phyloP scores from a whole-genome alignment of 2,329 filamentous ascomycete species.

The Cladosporium sp. region DNA sequence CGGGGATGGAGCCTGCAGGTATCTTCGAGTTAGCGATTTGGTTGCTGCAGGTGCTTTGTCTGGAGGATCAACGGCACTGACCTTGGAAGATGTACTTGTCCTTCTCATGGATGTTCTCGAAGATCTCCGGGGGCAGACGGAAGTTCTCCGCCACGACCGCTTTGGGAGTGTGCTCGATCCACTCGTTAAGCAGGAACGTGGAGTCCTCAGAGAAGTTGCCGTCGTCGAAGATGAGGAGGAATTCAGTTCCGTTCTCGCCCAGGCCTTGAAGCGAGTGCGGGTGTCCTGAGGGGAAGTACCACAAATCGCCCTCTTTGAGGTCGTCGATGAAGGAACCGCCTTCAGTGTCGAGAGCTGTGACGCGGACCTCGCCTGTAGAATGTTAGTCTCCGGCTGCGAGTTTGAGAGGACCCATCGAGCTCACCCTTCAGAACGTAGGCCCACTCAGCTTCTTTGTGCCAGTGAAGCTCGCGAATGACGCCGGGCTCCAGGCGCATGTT shows the following conservation, averaged over 20 bases:
- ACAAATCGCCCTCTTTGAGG: constrained; percentile 67
- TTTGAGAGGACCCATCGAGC: not conserved
- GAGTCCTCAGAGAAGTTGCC: constrained; percentile 57
- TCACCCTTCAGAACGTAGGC: constrained; percentile 58
- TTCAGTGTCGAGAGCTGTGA: constrained; percentile 68
- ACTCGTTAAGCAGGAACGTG: constrained; percentile 68
- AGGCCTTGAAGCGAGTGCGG: constrained; percentile 73
- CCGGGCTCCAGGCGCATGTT: constrained; percentile 71
- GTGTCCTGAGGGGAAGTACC: constrained; percentile 74
- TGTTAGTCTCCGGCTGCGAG: not conserved
- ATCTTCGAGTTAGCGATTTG: not conserved
- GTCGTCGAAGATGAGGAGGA: constrained; percentile 57
- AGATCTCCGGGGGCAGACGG: constrained; percentile 63
- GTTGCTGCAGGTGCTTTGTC: not conserved
- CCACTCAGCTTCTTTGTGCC: constrained; percentile 78
- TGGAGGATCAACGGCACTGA: not conserved
- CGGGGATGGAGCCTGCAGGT: constrained; percentile 47
- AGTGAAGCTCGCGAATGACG: constrained; percentile 70
- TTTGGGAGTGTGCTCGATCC: constrained; percentile 66
- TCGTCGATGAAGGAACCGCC: constrained; percentile 74
- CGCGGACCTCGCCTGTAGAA: constrained; percentile 53
- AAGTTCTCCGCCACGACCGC: constrained; percentile 71
- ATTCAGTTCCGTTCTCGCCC: constrained; percentile 58
- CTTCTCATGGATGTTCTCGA: constrained; percentile 57
- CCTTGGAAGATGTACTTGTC: constrained; percentile 74